Percentiles rank a stretch among this genome's conserved stretches.
These are phyloP conservation scores for Silene vulgaris DNA, from an alignment of 179 eudicot species.

Conservation along the genomic window DNA sequence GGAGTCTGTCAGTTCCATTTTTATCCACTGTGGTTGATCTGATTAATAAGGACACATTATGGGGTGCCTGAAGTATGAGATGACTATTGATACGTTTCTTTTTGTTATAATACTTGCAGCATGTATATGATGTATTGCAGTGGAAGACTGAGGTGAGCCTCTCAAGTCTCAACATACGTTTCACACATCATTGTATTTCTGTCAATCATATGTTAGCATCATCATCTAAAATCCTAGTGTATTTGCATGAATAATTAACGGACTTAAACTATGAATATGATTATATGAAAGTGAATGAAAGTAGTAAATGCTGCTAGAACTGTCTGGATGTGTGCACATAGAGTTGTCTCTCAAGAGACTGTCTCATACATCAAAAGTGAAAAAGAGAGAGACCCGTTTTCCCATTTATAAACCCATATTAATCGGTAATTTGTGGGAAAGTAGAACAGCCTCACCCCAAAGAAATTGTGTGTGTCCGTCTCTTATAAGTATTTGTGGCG, in stretches of 20 bases:
- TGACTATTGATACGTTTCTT: constrained; percentile 12
- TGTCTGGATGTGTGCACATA: background rate
- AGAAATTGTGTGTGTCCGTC: background rate
- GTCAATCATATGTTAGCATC: background rate
- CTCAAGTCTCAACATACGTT: constrained; percentile 15
- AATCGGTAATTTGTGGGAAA: no score
- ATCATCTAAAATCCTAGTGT: background rate
- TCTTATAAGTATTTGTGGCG: background rate
- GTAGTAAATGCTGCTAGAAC: background rate
- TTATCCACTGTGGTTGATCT: constrained; percentile 1
- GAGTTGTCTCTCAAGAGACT: background rate
- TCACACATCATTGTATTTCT: constrained; percentile 5
- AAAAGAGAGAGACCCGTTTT: background rate
- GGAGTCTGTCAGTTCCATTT: background rate
- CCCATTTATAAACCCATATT: background rate
- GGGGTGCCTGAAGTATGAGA: constrained; percentile 5
- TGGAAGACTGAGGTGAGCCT: constrained; percentile 64
- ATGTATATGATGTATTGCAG: constrained; percentile 60
- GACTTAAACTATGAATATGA: background rate
- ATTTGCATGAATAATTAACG: background rate
- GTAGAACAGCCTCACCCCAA: no score
- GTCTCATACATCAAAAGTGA: no score
- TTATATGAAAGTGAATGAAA: background rate
- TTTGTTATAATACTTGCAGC: constrained; percentile 41
- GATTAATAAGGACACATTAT: background rate